phyloP scores from a whole-genome alignment of 257 asterid species.

The Fraxinus americana region DNA sequence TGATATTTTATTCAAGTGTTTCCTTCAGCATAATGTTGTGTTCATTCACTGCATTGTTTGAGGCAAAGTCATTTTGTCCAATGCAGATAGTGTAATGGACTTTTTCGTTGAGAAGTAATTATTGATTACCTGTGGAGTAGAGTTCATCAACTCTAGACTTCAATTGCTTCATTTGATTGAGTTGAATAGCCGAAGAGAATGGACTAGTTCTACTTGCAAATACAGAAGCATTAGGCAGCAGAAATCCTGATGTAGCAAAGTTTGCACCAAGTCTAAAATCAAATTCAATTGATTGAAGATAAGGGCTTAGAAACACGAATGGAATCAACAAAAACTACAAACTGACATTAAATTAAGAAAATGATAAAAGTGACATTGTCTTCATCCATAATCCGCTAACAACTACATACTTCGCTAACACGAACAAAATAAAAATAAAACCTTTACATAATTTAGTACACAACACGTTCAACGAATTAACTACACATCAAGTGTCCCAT shows the following conservation, averaged over 20 bases:
- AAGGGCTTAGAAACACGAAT: constrained; percentile 54
- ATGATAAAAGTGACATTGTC: too few species aligned
- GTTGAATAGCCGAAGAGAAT: constrained; percentile 58
- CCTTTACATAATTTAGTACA: too few species aligned
- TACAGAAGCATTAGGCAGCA: constrained; percentile 49
- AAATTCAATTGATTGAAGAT: constrained; percentile 59
- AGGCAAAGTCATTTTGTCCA: constrained; percentile 72
- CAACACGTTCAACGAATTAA: too few species aligned
- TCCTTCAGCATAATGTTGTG: constrained; percentile 48
- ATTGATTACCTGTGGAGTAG: constrained; percentile 32
- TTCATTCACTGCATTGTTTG: constrained; percentile 56
- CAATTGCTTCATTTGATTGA: constrained; percentile 58
- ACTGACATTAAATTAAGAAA: too few species aligned
- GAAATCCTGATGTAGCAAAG: constrained; percentile 65
- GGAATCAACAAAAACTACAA: too few species aligned
- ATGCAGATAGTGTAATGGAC: constrained; percentile 57
- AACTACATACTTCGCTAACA: too few species aligned
- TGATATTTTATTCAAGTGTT: constrained; percentile 37
- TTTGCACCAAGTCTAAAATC: constrained; percentile 59
- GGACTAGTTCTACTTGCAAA: constrained; percentile 65
- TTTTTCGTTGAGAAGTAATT: constrained; percentile 14
- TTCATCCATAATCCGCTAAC: too few species aligned
- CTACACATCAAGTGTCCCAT: too few species aligned
- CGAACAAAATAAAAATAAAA: too few species aligned
- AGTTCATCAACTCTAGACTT: constrained; percentile 48